Evolutionary conservation across 306 rosid genomes (phyloP).

Genomic region (Mimosa pudica): DNA sequence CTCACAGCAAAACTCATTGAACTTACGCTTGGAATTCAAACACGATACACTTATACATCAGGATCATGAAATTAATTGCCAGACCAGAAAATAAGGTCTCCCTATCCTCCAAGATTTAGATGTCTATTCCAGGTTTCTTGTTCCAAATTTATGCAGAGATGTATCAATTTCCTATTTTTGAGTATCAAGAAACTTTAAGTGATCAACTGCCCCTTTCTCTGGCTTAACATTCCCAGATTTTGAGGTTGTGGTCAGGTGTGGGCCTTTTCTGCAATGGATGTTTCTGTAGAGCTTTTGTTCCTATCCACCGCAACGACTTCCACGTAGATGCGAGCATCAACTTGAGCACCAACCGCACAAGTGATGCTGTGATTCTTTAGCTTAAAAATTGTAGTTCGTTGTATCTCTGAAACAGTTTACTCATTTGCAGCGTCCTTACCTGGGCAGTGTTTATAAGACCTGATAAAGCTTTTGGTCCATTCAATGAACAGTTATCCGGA

Average conservation of each 20-base stretch:
- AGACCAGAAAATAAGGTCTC: slow-evolving; percentile 13
- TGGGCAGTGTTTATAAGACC: background rate
- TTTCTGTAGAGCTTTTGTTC: slow-evolving; percentile 38
- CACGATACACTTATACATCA: slow-evolving; percentile 85
- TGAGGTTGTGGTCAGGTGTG: background rate
- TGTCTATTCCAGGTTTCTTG: slow-evolving; percentile 26
- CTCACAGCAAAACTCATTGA: slow-evolving; percentile 85
- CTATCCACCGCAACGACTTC: slow-evolving; percentile 9
- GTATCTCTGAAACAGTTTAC: background rate
- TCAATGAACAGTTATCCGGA: background rate
- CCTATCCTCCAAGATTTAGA: slow-evolving; percentile 28
- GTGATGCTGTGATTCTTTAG: slow-evolving; percentile 27
- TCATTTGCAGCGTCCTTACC: background rate
- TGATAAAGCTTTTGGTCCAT: background rate
- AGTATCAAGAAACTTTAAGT: slow-evolving; percentile 28
- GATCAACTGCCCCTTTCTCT: slow-evolving; percentile 1
- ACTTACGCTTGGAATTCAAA: slow-evolving; percentile 83
- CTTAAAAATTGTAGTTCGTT: slow-evolving; percentile 21
- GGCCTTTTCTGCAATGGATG: slow-evolving; percentile 12
- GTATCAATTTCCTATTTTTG: background rate
- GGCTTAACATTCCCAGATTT: slow-evolving; percentile 22
- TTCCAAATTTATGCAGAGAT: background rate
- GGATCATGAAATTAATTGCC: slow-evolving; percentile 60
- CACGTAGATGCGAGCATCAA: slow-evolving; percentile 26
- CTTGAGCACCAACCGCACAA: slow-evolving; percentile 20